phyloP scores from a whole-genome alignment of 805 yeast genomes.

The Phaffomyces thermotolerans region DNA sequence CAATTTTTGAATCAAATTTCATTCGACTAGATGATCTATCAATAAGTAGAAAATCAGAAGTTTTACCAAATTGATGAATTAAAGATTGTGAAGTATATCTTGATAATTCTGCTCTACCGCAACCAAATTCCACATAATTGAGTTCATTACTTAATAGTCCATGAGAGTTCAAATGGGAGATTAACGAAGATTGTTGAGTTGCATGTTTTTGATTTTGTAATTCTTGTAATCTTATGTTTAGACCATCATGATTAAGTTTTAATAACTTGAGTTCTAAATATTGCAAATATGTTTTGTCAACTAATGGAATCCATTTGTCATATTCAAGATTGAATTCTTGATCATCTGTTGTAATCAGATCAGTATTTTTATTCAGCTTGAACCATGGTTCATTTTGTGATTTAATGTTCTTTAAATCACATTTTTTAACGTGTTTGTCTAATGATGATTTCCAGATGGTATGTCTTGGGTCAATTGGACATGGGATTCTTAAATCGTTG shows the following conservation, averaged over 20 bases:
- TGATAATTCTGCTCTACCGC: conserved; percentile 83
- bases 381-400: conserved; percentile 42
- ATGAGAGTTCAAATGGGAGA: conserved; percentile 50
- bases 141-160: conserved; percentile 30
- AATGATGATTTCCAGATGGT: conserved; percentile 58
- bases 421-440: conserved; percentile 49
- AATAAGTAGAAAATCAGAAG: conserved; percentile 45
- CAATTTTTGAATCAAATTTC: conserved; percentile 69
- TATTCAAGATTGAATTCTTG: conserved; percentile 15
- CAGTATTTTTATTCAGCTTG: conserved; percentile 36
- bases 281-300: conserved; percentile 31
- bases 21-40: conserved; percentile 74
- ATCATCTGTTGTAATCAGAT: background rate
- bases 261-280: conserved; percentile 25
- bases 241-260: conserved; percentile 22
- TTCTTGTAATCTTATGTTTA: conserved; percentile 25
- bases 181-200: conserved; percentile 71
- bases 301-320: conserved; percentile 25
- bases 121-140: conserved; percentile 73
- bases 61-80: conserved; percentile 13
- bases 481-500: conserved; percentile 44
- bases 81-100: conserved; percentile 44
- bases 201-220: conserved; percentile 67
- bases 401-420: conserved; percentile 36
- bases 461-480: conserved; percentile 75